Evolutionary conservation across 1,284 basidiomycete genomes (phyloP), one percentile per base, ranked within the genome.

Genomic region (Wallemia mellicola): DNA sequence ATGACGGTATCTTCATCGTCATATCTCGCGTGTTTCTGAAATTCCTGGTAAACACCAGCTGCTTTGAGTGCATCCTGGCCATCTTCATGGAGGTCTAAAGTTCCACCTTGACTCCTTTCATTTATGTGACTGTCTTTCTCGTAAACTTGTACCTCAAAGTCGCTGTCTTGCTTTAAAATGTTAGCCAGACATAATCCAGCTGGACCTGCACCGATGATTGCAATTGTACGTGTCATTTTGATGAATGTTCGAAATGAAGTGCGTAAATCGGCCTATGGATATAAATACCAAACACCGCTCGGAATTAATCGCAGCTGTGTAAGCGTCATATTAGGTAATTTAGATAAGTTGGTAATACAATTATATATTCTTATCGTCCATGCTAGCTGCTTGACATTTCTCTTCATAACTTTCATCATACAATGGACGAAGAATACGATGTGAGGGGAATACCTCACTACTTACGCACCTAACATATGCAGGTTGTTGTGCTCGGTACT

Each of bases 401-500:
- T n/a, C 30, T 32, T 48, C 38, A 17, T 48, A n/a, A 48, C 38
- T 17, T n/a, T n/a, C 14, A 48, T 11, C 38, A 48, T 17, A 48
- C 38, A 48, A 48, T 48, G 38, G 38, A 48, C 22, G 38, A 48
- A n/a, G n/a, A 11, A 17, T 48, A 48, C 19, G 38, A 48, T n/a
- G 38, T 48, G n/a, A n/a, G 38, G 38, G 5, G n/a, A n/a, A 48
- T 48, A 17, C 3, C 14, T 7, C 5, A 48, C 14, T 15, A 22
- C 14, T 17, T 48, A 11, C 5, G 19, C 5, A 15, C 38, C 22
- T 17, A 48, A 15, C 5, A 48, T 3, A 15, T 5, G 14, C 38
- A 48, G 38, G 38, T 48, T 17, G 22, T 48, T 61, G 64, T 71
- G 59, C 67, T 70, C 60, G 92, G 92, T 64, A 96, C 92, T 63